Conservation (phyloP, 169 alveolate genomes). For the Pseudocohnilembus persalinus region DNA sequence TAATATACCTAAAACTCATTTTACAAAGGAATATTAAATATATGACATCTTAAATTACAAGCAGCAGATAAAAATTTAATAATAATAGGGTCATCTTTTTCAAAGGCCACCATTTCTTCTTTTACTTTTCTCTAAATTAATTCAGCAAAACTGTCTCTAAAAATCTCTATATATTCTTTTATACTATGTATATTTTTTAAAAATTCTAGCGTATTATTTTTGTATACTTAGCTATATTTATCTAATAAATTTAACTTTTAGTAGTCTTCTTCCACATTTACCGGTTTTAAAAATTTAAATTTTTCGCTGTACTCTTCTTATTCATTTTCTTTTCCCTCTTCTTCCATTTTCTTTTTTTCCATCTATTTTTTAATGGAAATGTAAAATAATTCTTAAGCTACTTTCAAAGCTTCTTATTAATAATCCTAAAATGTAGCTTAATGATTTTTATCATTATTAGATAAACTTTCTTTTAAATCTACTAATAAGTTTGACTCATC, state of each 20-base stretch:
- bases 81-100: conserved; percentile 92
- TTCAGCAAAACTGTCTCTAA: conserved; percentile 33
- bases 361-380: background rate
- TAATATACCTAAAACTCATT: conserved; percentile 58
- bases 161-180: conserved; percentile 31
- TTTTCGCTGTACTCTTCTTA: conserved; percentile 24
- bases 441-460: conserved; percentile 8
- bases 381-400: background rate
- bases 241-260: background rate
- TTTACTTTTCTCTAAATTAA: conserved; percentile 21
- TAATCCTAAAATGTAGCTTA: background rate
- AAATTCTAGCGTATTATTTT: conserved; percentile 7
- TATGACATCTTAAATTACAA: conserved; percentile 90
- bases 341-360: conserved; percentile 7
- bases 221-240: background rate
- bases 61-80: conserved; percentile 92
- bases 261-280: background rate
- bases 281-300: conserved; percentile 11
- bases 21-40: conserved; percentile 83
- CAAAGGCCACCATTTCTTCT: conserved; percentile 78
- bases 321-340: conserved; percentile 21
- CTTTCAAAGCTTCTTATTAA: background rate
- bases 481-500: conserved; percentile 44
- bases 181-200: conserved; percentile 20
- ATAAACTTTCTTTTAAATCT: conserved; percentile 39